A percentile compares a stretch with the other conserved stretches of the same genome.
Conservation (phyloP, 441 rosid genomes). For the Kokia cookei region DNA sequence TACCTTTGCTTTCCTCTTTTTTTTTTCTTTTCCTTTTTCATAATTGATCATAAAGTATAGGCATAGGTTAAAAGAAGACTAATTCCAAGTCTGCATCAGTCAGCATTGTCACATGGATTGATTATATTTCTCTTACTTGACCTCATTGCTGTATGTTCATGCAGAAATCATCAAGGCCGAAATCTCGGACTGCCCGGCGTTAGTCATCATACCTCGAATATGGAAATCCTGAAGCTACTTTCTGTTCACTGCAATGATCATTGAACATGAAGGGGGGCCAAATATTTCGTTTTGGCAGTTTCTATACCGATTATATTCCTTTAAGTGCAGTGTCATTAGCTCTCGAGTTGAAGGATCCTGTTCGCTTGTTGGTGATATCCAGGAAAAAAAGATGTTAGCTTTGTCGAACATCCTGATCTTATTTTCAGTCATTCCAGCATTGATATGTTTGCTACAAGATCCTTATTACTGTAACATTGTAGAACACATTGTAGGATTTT, state of each 20-base stretch:
- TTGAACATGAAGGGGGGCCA: background rate
- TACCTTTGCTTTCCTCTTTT: background rate
- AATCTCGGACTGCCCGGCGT: slow-evolving; percentile 68
- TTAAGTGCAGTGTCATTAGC: background rate
- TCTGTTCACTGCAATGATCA: slow-evolving; percentile 8
- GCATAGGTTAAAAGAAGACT: background rate
- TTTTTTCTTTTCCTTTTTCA: background rate
- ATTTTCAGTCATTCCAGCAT: background rate
- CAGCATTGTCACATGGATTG: background rate
- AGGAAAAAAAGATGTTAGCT: slow-evolving; percentile 1
- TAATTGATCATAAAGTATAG: background rate
- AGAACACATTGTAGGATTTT: slow-evolving; percentile 9
- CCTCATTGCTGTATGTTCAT: slow-evolving; percentile 10
- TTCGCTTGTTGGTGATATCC: background rate
- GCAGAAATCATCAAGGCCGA: slow-evolving; percentile 80
- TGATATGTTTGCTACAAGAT: slow-evolving; percentile 9
- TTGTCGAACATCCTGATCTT: background rate
- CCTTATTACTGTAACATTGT: slow-evolving; percentile 25
- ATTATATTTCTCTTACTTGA: background rate
- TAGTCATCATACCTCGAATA: slow-evolving; percentile 22
- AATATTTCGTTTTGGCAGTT: background rate
- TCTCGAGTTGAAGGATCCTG: background rate
- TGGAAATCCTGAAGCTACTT: slow-evolving; percentile 5
- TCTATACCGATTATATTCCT: background rate
- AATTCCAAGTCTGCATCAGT: background rate